phyloP scores from a whole-genome alignment of 495 filamentous ascomycete species.

The Hypoxylon subgilvum region DNA sequence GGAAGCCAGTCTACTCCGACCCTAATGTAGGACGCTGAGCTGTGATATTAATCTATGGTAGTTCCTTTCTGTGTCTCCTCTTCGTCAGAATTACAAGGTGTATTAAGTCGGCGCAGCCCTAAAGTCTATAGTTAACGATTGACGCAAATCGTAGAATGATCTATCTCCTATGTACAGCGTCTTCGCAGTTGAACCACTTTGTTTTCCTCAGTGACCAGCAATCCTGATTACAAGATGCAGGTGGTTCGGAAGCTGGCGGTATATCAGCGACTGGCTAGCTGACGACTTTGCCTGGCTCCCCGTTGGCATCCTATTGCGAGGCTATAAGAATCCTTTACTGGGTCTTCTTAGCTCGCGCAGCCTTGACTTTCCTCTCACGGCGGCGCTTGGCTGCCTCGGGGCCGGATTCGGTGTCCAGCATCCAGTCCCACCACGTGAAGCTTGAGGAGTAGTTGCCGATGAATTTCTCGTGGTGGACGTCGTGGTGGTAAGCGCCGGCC shows the following conservation, averaged over 20 bases:
- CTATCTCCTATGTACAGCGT: slow-evolving; percentile 11
- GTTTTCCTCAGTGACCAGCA: slow-evolving; percentile 28
- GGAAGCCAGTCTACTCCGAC: slow-evolving; percentile 13
- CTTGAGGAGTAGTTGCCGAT: slow-evolving; percentile 97
- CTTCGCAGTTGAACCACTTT: slow-evolving; percentile 3
- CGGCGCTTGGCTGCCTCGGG: slow-evolving; percentile 84
- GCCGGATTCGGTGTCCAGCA: slow-evolving; percentile 90
- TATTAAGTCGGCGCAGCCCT: slow-evolving; percentile 27
- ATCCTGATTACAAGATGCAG: slow-evolving; percentile 27
- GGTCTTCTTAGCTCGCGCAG: slow-evolving; percentile 66
- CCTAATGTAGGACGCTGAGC: slow-evolving; percentile 32
- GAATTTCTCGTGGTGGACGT: slow-evolving; percentile 95
- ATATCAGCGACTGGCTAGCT: not conserved
- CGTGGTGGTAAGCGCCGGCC: slow-evolving; percentile 96
- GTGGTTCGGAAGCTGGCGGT: slow-evolving; percentile 1
- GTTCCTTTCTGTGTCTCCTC: slow-evolving; percentile 28
- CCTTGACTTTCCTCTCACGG: slow-evolving; percentile 76
- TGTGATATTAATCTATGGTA: slow-evolving; percentile 42
- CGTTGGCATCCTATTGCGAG: slow-evolving; percentile 5
- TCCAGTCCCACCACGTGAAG: slow-evolving; percentile 98
- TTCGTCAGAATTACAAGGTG: slow-evolving; percentile 36
- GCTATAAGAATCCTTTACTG: slow-evolving; percentile 49
- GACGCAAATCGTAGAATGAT: slow-evolving; percentile 23
- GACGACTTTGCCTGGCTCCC: not conserved
- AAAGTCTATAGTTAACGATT: slow-evolving; percentile 28